Base-by-base conservation (phyloP, 371 early-diverging fungal genomes). In the Funneliformis caledonium region DNA sequence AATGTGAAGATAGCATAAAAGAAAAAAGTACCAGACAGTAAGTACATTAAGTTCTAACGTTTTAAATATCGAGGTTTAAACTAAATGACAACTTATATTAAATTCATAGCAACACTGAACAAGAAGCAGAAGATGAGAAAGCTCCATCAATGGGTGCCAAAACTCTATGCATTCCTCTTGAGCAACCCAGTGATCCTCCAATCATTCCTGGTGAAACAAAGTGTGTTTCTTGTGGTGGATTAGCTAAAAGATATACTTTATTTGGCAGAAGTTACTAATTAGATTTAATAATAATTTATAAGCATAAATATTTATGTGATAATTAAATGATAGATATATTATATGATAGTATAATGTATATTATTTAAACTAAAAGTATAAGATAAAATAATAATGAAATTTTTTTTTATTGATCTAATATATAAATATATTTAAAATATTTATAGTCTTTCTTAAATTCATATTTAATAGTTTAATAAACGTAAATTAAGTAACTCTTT, bases 101-200 rank as follows among this genome's bases (percentile, higher is more conserved):
- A 52, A n/a, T 43, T 69, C 33, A 45, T 76, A 89, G 87, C 61
- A 89, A 89, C 64, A 86, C 86, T 50, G 89, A 88, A 37, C 93
- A 91, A 77, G 95, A 95, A 87, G 92, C 93, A 48, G 92, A 92
- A 82, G 98, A 99, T 83, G 98, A 97, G 68, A 93, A 94, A 86
- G 99, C 98, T 78, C 97, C 98, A 73, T 94, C 96, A 33, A 97
- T 97, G 97, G 99, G 99, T 76, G 99, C 99, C 83, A 99, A 99
- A 88, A 95, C 99, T 7, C 93, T 99, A 70, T 99, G 99, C 89
- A 97, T 99, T 85, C 99, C 99, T 31, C 97, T 97, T 85, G 90
- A 91, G 69, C 96, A 98, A 90, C 96, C 97, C 80, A 87, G 87
- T 22, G 90, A 96, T 77, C 88, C 89, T 68, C 93, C 94, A 22